Conservation (phyloP, 176 grass and related monocot genomes). For the Avena sativa region DNA sequence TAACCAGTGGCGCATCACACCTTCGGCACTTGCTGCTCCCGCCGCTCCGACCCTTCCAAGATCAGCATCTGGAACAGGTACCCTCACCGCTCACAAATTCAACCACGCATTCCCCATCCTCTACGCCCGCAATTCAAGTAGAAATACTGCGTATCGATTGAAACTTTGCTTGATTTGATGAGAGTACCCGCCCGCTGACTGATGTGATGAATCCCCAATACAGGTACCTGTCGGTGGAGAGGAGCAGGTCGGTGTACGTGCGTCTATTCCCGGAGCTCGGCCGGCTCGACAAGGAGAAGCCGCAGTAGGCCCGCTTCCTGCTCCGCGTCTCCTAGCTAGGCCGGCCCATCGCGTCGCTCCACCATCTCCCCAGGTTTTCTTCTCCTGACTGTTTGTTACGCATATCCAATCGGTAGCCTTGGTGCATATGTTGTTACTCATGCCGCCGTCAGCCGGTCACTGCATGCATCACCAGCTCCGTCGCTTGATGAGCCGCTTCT, state of each 20-base stretch:
- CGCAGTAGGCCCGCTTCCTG: conserved; percentile 74
- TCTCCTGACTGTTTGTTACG: not conserved
- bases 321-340: conserved; percentile 64
- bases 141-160: not conserved
- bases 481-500: too few species aligned
- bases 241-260: conserved; percentile 65
- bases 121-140: not conserved
- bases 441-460: too few species aligned
- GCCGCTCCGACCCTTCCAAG: conserved; percentile 87
- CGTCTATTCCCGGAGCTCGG: conserved; percentile 88
- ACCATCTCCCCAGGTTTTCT: conserved; percentile 65
- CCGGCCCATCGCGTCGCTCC: conserved; percentile 61
- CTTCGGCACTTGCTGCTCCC: conserved; percentile 84
- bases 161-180: not conserved
- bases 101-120: not conserved
- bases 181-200: not conserved
- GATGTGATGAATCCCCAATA: not conserved
- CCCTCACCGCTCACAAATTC: not conserved
- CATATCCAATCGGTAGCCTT: not conserved
- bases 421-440: not conserved
- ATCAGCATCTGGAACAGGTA: conserved; percentile 97
- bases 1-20: conserved; percentile 86
- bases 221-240: conserved; percentile 87
- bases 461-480: too few species aligned
- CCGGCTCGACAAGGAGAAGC: conserved; percentile 79